phyloP scores from a whole-genome alignment of 257 asterid species.

The Nicotiana knightiana region DNA sequence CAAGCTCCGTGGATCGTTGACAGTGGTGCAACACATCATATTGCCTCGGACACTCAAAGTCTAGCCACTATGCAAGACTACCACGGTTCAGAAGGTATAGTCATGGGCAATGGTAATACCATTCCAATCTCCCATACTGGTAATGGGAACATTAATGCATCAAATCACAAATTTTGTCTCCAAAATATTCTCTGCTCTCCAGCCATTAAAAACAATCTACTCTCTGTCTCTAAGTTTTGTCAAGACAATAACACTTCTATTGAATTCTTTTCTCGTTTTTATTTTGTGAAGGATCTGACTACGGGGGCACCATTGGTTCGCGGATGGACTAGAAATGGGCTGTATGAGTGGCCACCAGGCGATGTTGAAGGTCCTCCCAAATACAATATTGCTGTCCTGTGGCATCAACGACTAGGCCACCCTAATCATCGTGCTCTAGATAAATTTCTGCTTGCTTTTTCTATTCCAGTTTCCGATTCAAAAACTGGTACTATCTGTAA shows the following conservation, averaged over 20 bases:
- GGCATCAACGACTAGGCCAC: too few species aligned
- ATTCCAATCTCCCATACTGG: neutral
- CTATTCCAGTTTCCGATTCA: too few species aligned
- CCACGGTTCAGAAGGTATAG: neutral
- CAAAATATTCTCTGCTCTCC: too few species aligned
- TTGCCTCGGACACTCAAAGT: neutral
- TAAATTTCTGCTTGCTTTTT: too few species aligned
- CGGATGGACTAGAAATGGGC: neutral
- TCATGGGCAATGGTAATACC: neutral
- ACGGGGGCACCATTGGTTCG: neutral
- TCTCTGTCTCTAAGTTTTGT: neutral
- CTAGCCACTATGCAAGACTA: neutral
- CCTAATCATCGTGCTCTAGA: too few species aligned
- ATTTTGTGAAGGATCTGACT: neutral
- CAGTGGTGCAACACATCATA: neutral
- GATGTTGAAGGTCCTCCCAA: too few species aligned
- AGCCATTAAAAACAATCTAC: too few species aligned
- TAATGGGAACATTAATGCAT: too few species aligned
- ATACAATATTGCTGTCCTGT: too few species aligned
- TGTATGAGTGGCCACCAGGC: too few species aligned
- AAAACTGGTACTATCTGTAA: too few species aligned
- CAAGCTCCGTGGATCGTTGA: neutral
- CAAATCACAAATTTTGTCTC: too few species aligned
- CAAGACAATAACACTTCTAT: neutral
- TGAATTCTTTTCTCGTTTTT: neutral